Percentiles rank a stretch among this genome's conserved stretches.
Conservation (phyloP, 176 grass and related monocot genomes). For the Avena sativa region DNA sequence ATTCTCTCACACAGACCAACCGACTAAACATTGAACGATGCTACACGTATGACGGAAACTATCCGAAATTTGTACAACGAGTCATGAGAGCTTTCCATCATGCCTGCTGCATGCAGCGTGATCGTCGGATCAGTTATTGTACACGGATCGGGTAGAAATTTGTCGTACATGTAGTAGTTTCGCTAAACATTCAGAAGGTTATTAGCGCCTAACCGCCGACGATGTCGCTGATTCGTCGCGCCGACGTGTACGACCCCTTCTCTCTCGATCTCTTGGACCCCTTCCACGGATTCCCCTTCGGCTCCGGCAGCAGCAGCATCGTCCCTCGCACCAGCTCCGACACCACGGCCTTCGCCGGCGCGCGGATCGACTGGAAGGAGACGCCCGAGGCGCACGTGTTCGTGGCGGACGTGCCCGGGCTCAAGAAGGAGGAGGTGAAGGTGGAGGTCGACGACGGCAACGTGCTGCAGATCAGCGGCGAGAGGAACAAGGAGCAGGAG, state of each 20-base stretch:
- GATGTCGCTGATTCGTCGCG: slow-evolving; percentile 43
- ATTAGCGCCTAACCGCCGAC: too few relatives aligned
- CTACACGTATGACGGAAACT: too few relatives aligned
- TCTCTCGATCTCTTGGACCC: slow-evolving; percentile 44
- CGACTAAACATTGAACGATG: neutral
- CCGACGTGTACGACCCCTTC: slow-evolving; percentile 57
- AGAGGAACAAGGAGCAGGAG: slow-evolving; percentile 46
- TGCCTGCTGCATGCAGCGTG: too few relatives aligned
- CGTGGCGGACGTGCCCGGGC: slow-evolving; percentile 45
- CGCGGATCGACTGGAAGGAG: slow-evolving; percentile 44
- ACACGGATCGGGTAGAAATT: too few relatives aligned
- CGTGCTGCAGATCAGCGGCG: slow-evolving; percentile 49
- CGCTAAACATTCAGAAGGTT: neutral
- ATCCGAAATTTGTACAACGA: too few relatives aligned
- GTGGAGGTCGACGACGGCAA: slow-evolving; percentile 49
- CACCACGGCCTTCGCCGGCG: neutral
- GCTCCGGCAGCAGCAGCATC: slow-evolving; percentile 17
- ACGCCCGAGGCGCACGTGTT: slow-evolving; percentile 42
- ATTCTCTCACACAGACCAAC: neutral
- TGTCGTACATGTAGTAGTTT: too few relatives aligned
- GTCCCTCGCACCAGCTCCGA: slow-evolving; percentile 17
- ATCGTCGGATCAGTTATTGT: too few relatives aligned
- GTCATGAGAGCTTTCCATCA: too few relatives aligned
- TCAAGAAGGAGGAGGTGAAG: slow-evolving; percentile 49
- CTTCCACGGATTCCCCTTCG: slow-evolving; percentile 39